phyloP scores from a whole-genome alignment of 805 yeast species.

The Lipomyces sp. region DNA sequence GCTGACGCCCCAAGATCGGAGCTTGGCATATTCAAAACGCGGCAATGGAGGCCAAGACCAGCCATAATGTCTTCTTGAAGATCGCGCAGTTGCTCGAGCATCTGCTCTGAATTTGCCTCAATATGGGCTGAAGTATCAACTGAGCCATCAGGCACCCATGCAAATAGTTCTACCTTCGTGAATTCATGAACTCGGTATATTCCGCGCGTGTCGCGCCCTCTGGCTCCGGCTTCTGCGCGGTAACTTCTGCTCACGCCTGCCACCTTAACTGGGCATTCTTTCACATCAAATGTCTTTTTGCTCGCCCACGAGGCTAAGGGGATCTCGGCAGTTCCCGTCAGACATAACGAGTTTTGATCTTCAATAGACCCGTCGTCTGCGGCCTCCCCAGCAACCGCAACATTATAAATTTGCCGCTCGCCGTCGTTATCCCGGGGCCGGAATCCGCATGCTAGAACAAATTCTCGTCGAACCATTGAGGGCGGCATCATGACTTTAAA shows the following conservation, averaged over 20 bases:
- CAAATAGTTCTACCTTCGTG: slow-evolving; percentile 85
- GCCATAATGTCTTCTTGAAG: slow-evolving; percentile 64
- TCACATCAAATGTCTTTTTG: slow-evolving; percentile 44
- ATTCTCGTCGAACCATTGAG: slow-evolving; percentile 71
- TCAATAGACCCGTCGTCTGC: slow-evolving; percentile 33
- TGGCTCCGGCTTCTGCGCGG: slow-evolving; percentile 95
- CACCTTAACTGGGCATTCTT: slow-evolving; percentile 52
- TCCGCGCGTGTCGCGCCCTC: slow-evolving; percentile 90
- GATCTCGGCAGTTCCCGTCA: slow-evolving; percentile 94
- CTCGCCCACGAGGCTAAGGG: slow-evolving; percentile 80
- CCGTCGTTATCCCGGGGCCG: slow-evolving; percentile 84
- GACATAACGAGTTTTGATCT: slow-evolving; percentile 43
- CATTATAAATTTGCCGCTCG: slow-evolving; percentile 77
- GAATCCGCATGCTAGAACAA: slow-evolving; percentile 88
- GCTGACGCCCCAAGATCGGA: slow-evolving; percentile 95
- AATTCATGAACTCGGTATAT: slow-evolving; percentile 94
- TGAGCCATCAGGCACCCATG: slow-evolving; percentile 47
- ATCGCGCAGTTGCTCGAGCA: slow-evolving; percentile 57
- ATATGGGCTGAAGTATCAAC: slow-evolving; percentile 35
- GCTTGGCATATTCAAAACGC: slow-evolving; percentile 83
- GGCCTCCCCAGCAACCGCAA: slow-evolving; percentile 44
- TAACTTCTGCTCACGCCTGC: slow-evolving; percentile 85
- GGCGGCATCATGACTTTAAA: slow-evolving; percentile 79
- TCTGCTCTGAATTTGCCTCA: slow-evolving; percentile 40
- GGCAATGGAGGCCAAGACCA: slow-evolving; percentile 72